These are phyloP conservation scores for Pythium phragmiticola DNA, from an alignment of 352 stramenopile genomes.

Conservation along the genomic window DNA sequence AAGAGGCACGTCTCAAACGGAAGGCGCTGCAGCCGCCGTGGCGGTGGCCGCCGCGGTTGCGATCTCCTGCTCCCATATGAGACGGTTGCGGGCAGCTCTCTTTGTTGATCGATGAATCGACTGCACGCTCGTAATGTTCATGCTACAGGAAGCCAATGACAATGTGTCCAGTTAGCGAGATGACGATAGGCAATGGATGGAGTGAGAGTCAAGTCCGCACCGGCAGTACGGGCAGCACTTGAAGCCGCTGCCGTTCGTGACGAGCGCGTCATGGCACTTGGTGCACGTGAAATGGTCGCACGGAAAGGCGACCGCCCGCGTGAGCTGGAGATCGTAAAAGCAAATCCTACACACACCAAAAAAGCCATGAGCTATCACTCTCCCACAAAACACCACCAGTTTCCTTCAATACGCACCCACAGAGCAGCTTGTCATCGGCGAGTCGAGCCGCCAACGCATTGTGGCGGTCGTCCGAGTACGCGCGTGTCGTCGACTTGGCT, in stretches of 20 bases:
- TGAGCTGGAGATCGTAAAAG: conserved; percentile 60
- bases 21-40: background rate
- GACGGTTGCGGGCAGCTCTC: conserved; percentile 13
- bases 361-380: background rate
- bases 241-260: conserved; percentile 41
- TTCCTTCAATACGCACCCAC: conserved; percentile 28
- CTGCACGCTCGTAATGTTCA: conserved; percentile 23
- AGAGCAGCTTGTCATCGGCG: conserved; percentile 65
- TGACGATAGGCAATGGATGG: too few species aligned
- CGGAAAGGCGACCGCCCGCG: conserved; percentile 52
- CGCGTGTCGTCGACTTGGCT: conserved; percentile 10
- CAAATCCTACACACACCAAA: conserved; percentile 44
- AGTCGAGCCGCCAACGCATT: conserved; percentile 47
- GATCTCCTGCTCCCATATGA: conserved; percentile 17
- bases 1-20: background rate
- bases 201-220: conserved; percentile 9
- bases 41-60: background rate
- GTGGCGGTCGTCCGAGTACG: conserved; percentile 54
- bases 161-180: background rate
- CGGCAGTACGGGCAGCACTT: conserved; percentile 74
- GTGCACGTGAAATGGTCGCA: conserved; percentile 67
- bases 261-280: conserved; percentile 55
- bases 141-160: conserved; percentile 1
- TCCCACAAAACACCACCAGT: background rate
- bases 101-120: conserved; percentile 30